Evolutionary conservation across 257 asterid species (phyloP).

Genomic region (Solanum peruvianum): DNA sequence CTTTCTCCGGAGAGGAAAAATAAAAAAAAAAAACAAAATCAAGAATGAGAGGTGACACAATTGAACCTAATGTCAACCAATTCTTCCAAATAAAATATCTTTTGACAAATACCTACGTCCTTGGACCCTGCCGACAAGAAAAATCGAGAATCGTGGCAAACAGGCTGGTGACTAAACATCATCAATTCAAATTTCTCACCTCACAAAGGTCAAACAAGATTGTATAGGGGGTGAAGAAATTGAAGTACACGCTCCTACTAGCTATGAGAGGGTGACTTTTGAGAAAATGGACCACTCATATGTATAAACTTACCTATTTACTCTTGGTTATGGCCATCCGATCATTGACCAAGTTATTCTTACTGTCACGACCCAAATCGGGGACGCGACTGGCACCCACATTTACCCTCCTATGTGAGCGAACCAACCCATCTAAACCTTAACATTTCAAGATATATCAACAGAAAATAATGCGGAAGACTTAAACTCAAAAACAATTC

Average conservation of each 20-base stretch:
- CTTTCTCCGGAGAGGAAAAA: not conserved
- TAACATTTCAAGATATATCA: no score
- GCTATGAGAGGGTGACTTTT: not conserved
- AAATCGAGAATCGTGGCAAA: not conserved
- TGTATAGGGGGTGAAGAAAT: not conserved
- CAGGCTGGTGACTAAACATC: not conserved
- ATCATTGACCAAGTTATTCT: not conserved
- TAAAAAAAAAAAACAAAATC: not conserved
- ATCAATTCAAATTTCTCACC: not conserved
- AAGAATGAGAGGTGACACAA: no score
- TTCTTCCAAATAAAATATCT: not conserved
- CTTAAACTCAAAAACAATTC: no score
- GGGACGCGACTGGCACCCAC: no score
- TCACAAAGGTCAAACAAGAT: not conserved
- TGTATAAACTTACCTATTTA: not conserved
- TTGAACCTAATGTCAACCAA: not conserved
- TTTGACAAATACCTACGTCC: not conserved
- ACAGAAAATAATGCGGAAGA: no score
- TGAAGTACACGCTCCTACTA: not conserved
- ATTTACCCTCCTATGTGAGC: no score
- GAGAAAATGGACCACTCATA: not conserved
- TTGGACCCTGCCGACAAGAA: not conserved
- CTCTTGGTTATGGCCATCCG: not conserved
- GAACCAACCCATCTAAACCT: no score
- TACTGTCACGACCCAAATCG: no score